Base-by-base conservation (phyloP, 306 rosid genomes). In the Acacia acuminata region DNA sequence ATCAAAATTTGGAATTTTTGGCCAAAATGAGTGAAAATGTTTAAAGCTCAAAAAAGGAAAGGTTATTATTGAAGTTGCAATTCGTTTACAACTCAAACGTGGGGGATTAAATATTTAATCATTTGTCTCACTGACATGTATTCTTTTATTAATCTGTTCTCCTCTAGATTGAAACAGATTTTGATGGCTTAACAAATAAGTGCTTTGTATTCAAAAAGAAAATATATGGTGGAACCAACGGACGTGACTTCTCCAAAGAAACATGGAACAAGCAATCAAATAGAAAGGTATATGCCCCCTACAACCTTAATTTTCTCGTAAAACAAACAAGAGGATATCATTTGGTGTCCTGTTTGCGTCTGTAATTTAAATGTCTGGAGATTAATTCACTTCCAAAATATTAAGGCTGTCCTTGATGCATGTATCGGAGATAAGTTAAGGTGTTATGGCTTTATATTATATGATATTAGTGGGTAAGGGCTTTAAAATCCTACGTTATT, bases 101-200 rank as follows among this genome's bases (percentile, higher is more conserved):
- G 72, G 80, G 75, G 60, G 47, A 40, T 66, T 65, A 66, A 79
- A 68, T 66, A 73, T 50, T 65, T 68, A 66, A 82, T 53, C 50
- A 66, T 17, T 48, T 79, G 45, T 53, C 76, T 73, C 68, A 82
- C 27, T 53, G 63, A 42, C 64, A 17, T 75, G 45, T 7, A 34
- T 42, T 40, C 27, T 51, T 22, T 27, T 43, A 53, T 44, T 38
- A 38, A 58, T 68, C 25, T 76, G 20, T 20, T 13, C 19, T 8
- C 63, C 15, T 66, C 71, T 38, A 75, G 55, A 58, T 76, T 76
- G 79, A n/a, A 71, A 58, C 47, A 43, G 72, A 61, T 17, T 63
- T 63, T 77, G 72, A 63, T 63, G 40, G 56, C 60, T 17, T 20
- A 61, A 61, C 80, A 53, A 75, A 82, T 67, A 43, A 56, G 22